Conservation (phyloP, 108 stramenopile species). For the Nitzschia putrida region DNA sequence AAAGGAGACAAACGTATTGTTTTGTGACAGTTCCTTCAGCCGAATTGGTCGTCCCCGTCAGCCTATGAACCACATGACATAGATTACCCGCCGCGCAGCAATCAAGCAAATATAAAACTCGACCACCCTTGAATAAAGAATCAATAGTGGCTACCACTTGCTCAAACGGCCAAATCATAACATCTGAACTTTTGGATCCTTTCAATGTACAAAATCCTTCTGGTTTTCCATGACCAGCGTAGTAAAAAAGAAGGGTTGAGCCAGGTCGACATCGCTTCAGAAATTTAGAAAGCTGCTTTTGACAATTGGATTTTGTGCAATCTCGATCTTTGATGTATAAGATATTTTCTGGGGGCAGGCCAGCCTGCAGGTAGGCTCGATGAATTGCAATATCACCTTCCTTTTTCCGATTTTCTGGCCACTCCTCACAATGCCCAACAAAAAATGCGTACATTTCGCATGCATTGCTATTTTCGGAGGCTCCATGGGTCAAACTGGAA, state of each 20-base stretch:
- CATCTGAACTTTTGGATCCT: not conserved
- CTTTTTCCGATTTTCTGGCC: slow-evolving; percentile 29
- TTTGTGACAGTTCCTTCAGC: not conserved
- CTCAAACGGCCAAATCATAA: slow-evolving; percentile 7
- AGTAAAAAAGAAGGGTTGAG: slow-evolving; percentile 32
- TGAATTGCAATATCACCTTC: slow-evolving; percentile 38
- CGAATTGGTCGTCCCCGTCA: not conserved
- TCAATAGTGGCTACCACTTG: slow-evolving; percentile 16
- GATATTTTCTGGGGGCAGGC: slow-evolving; percentile 28
- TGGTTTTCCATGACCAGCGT: slow-evolving; percentile 32
- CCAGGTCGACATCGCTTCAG: slow-evolving; percentile 3
- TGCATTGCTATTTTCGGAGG: too few species aligned
- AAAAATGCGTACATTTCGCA: slow-evolving; percentile 12
- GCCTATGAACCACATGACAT: not conserved
- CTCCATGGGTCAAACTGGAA: not conserved
- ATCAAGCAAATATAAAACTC: slow-evolving; percentile 34
- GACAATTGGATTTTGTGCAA: slow-evolving; percentile 25
- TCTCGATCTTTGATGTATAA: slow-evolving; percentile 26
- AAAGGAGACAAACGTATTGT: slow-evolving; percentile 12
- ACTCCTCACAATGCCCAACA: slow-evolving; percentile 37
- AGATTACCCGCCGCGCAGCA: slow-evolving; percentile 39
- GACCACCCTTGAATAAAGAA: slow-evolving; percentile 22
- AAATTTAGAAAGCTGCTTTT: slow-evolving; percentile 14
- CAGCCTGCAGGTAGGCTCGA: slow-evolving; percentile 23
- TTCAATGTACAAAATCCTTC: slow-evolving; percentile 25